Conservation (phyloP, 1,284 basidiomycete genomes). For the Heterobasidion occidentale region DNA sequence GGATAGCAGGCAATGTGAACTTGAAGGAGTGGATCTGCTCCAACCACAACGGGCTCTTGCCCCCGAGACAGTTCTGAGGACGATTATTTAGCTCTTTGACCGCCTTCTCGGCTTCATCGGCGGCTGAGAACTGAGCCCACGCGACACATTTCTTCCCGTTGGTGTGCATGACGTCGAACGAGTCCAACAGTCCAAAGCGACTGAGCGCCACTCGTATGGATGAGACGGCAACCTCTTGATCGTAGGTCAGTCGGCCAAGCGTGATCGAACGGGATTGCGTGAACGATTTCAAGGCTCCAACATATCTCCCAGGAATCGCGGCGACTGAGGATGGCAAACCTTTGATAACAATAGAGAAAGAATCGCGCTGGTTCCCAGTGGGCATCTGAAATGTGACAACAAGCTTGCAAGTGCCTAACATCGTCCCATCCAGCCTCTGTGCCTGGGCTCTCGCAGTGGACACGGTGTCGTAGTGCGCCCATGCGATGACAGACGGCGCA, state of each 20-base stretch:
- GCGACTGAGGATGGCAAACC: constrained; percentile 15
- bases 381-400: neutral
- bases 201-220: constrained; percentile 10
- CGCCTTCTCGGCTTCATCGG: constrained; percentile 16
- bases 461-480: constrained; percentile 18
- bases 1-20: constrained; percentile 15
- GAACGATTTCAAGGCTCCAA: constrained; percentile 10
- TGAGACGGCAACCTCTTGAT: neutral
- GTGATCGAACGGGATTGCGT: constrained; percentile 13
- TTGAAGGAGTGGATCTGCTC: constrained; percentile 21
- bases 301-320: constrained; percentile 9
- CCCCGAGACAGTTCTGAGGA: constrained; percentile 12
- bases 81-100: constrained; percentile 12
- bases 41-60: constrained; percentile 15
- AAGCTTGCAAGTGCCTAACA: constrained; percentile 11
- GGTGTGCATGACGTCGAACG: constrained; percentile 15
- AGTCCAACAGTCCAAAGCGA: constrained; percentile 13
- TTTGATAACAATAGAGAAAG: neutral
- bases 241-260: constrained; percentile 11
- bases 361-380: neutral
- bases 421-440: constrained; percentile 9
- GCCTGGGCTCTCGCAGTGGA: constrained; percentile 13
- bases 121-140: constrained; percentile 18
- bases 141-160: constrained; percentile 14
- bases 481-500: constrained; percentile 16